Base-by-base conservation (phyloP, 1,139 yeast species). In the Hemisphaericaspora subhashii region DNA sequence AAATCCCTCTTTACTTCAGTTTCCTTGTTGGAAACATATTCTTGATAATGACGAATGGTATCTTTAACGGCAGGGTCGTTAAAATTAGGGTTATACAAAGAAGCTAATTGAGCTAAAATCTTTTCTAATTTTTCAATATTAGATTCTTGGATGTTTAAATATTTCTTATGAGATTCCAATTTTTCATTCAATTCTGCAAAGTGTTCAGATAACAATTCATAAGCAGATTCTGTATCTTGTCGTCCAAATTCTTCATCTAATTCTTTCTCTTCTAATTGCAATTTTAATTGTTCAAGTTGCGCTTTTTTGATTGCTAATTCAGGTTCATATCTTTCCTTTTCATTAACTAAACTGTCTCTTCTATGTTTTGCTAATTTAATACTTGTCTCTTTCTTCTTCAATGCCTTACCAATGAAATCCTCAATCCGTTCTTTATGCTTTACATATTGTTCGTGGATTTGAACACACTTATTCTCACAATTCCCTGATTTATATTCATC, bases 1-100 rank as follows among this genome's bases (percentile, higher is more conserved):
- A 45, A 37, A 14, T 41, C 42, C 9, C 40, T 43, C n/a, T 27
- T 38, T 1, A 37, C 39, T n/a, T 39, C 48, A 5, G 51, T 57
- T 10, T 58, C 56, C 36, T 61, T 61, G 45, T 72, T 74, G 9
- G 77, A 72, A 5, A 60, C 52, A 48, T 76, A 80, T 42, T 81
- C 77, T 42, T 80, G 83, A 62, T 71, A 89, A 0, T 72, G 59
- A 33, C 73, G 67, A 14, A 87, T 83, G 0, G 95, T 83, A 9
- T 68, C 74, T 55, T 87, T 87, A 14, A 90, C 97, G 0, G 90
- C 95, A 4, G 81, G 79, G 60, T 90, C 97, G 56, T 89, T 90
- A 65, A 86, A 88, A 57, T 89, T 89, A 26, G 95, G 96, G 55
- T 90, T 88, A 57, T 87, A 87, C 39, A 81, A 77, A 3, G 66